Percentiles rank a stretch among this genome's conserved stretches.
phyloP scores from a whole-genome alignment of 805 yeast genomes.

The Tetrapisispora fleetii region DNA sequence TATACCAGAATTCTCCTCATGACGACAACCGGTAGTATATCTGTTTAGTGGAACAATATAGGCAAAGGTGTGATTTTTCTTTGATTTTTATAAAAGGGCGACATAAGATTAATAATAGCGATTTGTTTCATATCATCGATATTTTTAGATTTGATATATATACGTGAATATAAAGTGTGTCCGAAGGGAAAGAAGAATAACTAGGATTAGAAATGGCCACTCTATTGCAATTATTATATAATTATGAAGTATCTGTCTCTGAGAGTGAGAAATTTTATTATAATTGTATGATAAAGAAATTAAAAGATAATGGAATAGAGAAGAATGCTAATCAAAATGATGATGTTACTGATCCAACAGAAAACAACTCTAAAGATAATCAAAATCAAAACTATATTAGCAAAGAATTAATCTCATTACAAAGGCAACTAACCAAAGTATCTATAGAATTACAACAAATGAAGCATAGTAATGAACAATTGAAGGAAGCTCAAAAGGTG shows the following conservation, averaged over 20 bases:
- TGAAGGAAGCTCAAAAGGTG: conserved; percentile 26
- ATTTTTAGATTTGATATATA: too few species aligned
- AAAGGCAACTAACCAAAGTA: conserved; percentile 28
- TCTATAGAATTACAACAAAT: conserved; percentile 26
- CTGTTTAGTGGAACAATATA: too few species aligned
- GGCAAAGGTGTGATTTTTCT: too few species aligned
- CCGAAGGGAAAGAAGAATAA: not conserved
- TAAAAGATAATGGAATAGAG: not conserved
- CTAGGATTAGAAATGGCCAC: conserved; percentile 14
- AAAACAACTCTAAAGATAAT: not conserved
- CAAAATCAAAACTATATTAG: conserved; percentile 7
- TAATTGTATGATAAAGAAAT: conserved; percentile 4
- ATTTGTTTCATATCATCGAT: too few species aligned
- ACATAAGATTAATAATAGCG: too few species aligned
- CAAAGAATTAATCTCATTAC: conserved; percentile 28
- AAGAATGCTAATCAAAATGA: not conserved
- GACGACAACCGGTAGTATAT: too few species aligned
- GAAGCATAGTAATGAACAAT: conserved; percentile 24
- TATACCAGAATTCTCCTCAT: too few species aligned
- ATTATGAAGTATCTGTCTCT: conserved; percentile 23
- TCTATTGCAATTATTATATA: conserved; percentile 16
- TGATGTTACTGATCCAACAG: not conserved
- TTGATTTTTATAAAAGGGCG: too few species aligned
- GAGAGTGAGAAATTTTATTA: conserved; percentile 21
- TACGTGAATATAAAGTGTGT: too few species aligned